Evolutionary conservation across 192 early-diverging fungal genomes (phyloP).

Genomic region (Coemansia sp.): DNA sequence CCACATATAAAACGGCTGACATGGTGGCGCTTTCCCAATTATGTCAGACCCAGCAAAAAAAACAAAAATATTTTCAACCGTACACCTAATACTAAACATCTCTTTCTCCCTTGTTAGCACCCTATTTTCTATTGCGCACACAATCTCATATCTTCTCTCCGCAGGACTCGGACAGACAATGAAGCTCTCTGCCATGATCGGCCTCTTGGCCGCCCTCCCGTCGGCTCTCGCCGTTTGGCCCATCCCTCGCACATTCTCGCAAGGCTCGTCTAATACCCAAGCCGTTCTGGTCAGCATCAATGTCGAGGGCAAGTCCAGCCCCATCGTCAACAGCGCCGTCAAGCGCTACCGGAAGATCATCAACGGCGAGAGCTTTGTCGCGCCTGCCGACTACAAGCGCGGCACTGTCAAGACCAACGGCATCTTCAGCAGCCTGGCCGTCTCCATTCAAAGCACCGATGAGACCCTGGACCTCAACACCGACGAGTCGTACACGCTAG

Average conservation of each 20-base stretch:
- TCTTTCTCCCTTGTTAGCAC: neutral
- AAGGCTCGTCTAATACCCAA: conserved; percentile 36
- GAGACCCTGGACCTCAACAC: conserved; percentile 52
- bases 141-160: neutral
- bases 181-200: conserved; percentile 35
- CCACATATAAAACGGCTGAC: too few species aligned
- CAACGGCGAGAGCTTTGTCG: conserved; percentile 32
- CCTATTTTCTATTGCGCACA: neutral
- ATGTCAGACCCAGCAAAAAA: too few species aligned
- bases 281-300: conserved; percentile 21
- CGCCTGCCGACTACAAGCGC: conserved; percentile 41
- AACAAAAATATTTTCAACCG: too few species aligned
- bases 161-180: conserved; percentile 5
- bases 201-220: conserved; percentile 30
- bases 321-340: conserved; percentile 20
- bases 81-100: neutral
- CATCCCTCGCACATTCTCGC: conserved; percentile 24
- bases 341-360: conserved; percentile 36
- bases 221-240: conserved; percentile 43
- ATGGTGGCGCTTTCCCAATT: too few species aligned
- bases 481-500: conserved; percentile 67
- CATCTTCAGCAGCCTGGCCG: conserved; percentile 17
- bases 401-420: conserved; percentile 26
- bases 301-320: conserved; percentile 11
- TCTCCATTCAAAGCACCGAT: conserved; percentile 24